Evolutionary conservation across 371 early-diverging fungal genomes (phyloP).

Genomic region (Funneliformis caledonium): DNA sequence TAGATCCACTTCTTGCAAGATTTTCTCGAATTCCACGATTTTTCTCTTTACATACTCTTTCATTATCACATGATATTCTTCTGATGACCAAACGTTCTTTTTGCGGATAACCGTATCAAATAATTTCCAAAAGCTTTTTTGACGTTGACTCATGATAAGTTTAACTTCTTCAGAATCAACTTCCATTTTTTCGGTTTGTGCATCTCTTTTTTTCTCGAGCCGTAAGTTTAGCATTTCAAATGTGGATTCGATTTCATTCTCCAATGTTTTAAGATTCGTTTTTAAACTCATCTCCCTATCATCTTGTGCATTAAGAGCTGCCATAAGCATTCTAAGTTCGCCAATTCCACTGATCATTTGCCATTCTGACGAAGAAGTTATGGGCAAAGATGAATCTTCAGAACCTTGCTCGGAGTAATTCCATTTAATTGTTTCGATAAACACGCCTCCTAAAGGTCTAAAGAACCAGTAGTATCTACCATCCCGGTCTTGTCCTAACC

Average conservation of each 20-base stretch:
- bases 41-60: background rate
- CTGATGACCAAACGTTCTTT: background rate
- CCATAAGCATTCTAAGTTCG: background rate
- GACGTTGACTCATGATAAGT: background rate
- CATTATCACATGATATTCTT: background rate
- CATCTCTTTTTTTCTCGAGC: background rate
- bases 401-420: background rate
- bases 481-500: constrained; percentile 3
- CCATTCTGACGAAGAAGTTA: background rate
- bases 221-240: background rate
- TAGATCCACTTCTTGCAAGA: background rate
- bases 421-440: background rate
- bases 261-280: background rate
- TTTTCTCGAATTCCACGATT: background rate
- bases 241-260: background rate
- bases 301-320: background rate
- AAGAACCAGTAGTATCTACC: constrained; percentile 7
- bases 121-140: background rate
- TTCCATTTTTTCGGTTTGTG: background rate
- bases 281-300: background rate
- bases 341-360: background rate
- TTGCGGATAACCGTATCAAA: background rate
- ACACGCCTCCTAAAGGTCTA: background rate
- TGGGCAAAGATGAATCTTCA: background rate
- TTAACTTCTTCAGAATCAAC: background rate